Base-by-base conservation (phyloP, 2,329 filamentous ascomycete species). In the Cordyceps fumosorosea region DNA sequence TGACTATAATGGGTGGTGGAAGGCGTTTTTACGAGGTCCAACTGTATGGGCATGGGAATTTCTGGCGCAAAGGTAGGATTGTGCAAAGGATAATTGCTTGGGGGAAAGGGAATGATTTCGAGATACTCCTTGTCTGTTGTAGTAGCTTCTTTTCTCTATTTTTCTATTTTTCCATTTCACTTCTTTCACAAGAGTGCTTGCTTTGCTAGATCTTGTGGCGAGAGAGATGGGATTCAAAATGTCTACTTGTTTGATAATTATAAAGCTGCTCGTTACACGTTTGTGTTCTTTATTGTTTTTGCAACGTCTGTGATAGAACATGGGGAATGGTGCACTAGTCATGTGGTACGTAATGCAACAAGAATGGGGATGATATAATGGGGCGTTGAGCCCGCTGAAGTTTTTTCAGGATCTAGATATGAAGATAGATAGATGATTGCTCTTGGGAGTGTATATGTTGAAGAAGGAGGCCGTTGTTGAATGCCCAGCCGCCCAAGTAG, bases 371-470 rank as follows among this genome's bases (percentile, higher is more conserved):
- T 4, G 4, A 20, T 20, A 26, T 10, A 20, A 16, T 32, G 6
- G 50, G 29, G 50, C 50, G 50, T 52, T 52, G 50, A 52, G 50
- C 50, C 50, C 50, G 16, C 50, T 12, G 50, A 32, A n/a, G 24
- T 34, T 16, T 50, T 50, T 50, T 40, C 3, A 11, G 20, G 24
- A n/a, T 40, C 3, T 50, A 50, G 14, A 42, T 55, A 40, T 10
- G 44, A 52, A 51, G 47, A 44, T 22, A 44, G 47, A 44, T 22
- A 32, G 34, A 59, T 52, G 56, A 52, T 52, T 51, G 56, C 47
- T 59, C 56, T 59, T 52, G 34, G 5, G 18, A 60, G 42, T 58
- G 18, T 60, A 53, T 53, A 52, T 60, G 57, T 60, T 60, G 56
- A 59, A 59, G 20, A 32, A n/a, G n/a, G 18, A 32, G 47, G 56